Evolutionary conservation across 2,329 filamentous ascomycete species (phyloP).

Genomic region (Aspergillus sp.): DNA sequence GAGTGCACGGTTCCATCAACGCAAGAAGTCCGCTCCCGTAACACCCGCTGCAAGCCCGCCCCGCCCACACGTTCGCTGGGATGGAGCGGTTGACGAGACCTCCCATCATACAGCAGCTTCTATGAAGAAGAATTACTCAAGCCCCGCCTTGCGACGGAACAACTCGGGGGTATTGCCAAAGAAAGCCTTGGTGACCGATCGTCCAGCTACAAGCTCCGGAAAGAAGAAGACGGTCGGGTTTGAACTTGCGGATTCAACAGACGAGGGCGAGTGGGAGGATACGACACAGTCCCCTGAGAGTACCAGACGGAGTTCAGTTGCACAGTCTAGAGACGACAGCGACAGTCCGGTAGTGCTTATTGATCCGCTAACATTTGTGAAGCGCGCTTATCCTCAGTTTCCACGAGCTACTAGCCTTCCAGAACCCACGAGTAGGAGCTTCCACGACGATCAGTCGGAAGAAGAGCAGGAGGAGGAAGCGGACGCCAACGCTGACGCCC

Average conservation of each 20-base stretch:
- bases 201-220: slow-evolving; percentile 39
- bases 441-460: slow-evolving; percentile 31
- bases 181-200: slow-evolving; percentile 43
- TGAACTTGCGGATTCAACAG: slow-evolving; percentile 49
- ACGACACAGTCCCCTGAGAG: slow-evolving; percentile 54
- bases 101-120: slow-evolving; percentile 37
- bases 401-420: slow-evolving; percentile 45
- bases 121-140: slow-evolving; percentile 53
- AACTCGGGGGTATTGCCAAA: slow-evolving; percentile 42
- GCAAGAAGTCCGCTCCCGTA: slow-evolving; percentile 51
- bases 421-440: slow-evolving; percentile 40
- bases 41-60: slow-evolving; percentile 50
- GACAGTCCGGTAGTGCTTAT: slow-evolving; percentile 42
- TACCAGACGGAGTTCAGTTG: slow-evolving; percentile 51
- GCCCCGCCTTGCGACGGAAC: slow-evolving; percentile 46
- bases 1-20: slow-evolving; percentile 42
- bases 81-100: slow-evolving; percentile 43
- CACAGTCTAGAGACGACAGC: slow-evolving; percentile 38
- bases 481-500: slow-evolving; percentile 11
- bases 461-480: slow-evolving; percentile 28
- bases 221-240: slow-evolving; percentile 54
- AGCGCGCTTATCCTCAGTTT: slow-evolving; percentile 44
- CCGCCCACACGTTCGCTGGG: slow-evolving; percentile 45
- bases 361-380: slow-evolving; percentile 47
- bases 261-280: slow-evolving; percentile 55